Percentiles rank a stretch among this genome's conserved stretches.
These are phyloP conservation scores for Aspergillus viridinutans DNA, from an alignment of 2,329 filamentous ascomycete genomes.

Conservation along the genomic window DNA sequence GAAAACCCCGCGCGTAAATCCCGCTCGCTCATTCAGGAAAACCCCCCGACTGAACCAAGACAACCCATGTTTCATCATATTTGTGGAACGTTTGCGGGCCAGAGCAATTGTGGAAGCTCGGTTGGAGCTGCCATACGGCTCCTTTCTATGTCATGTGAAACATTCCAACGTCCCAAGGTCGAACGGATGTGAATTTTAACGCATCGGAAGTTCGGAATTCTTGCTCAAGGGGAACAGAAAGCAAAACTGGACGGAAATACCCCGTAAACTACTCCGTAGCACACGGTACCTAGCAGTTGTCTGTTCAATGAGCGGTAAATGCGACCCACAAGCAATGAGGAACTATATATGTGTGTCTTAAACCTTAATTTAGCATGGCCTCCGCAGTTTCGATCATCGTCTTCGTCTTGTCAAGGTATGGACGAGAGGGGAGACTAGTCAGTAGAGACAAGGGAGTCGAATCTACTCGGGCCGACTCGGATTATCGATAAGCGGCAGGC, in stretches of 20 bases:
- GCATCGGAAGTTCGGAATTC: neutral
- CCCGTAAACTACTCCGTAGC: too few species aligned
- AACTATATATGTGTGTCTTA: neutral
- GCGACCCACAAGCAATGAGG: neutral
- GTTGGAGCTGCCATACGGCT: neutral
- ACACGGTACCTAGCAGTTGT: neutral
- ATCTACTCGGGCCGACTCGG: neutral
- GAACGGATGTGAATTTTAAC: neutral
- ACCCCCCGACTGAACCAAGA: too few species aligned
- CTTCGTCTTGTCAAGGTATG: neutral
- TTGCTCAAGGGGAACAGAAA: neutral
- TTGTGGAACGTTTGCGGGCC: neutral
- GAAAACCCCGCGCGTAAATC: too few species aligned
- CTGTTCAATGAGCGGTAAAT: neutral
- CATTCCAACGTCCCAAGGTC: neutral
- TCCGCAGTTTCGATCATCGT: neutral
- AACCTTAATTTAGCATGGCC: neutral
- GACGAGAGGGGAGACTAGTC: neutral
- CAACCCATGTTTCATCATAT: neutral
- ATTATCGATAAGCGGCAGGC: neutral
- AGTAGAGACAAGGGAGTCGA: neutral
- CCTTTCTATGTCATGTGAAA: neutral
- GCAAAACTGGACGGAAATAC: neutral
- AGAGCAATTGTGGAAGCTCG: neutral
- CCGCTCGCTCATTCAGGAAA: too few species aligned